Conservation (phyloP, 495 filamentous ascomycete species). For the Letharia lupina region DNA sequence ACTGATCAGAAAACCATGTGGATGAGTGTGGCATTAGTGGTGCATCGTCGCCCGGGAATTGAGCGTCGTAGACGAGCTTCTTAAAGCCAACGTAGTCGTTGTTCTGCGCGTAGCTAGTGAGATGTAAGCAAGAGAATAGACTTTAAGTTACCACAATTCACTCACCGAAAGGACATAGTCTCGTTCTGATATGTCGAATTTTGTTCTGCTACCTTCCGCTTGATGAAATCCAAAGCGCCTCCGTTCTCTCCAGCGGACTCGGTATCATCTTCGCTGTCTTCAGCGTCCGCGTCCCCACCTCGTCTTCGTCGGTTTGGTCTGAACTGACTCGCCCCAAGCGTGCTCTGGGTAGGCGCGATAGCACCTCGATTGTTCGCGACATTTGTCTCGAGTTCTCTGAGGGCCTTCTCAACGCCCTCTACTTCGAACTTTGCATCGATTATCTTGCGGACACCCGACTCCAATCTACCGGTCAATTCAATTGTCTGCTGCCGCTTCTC, state of each 20-base stretch:
- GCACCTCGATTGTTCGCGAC: conserved; percentile 17
- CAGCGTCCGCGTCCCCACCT: conserved; percentile 25
- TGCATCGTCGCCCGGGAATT: conserved; percentile 53
- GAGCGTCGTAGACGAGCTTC: conserved; percentile 65
- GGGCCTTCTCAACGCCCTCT: conserved; percentile 28
- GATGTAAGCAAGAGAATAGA: not conserved
- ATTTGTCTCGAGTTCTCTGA: conserved; percentile 33
- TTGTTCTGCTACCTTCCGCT: conserved; percentile 28
- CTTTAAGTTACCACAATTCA: not conserved
- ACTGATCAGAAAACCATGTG: conserved; percentile 56
- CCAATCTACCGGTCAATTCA: conserved; percentile 33
- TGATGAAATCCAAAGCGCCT: conserved; percentile 25
- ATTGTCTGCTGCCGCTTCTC: conserved; percentile 30
- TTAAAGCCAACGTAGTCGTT: conserved; percentile 77
- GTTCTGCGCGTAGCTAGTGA: conserved; percentile 54
- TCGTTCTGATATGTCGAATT: conserved; percentile 28
- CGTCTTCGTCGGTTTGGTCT: conserved; percentile 20
- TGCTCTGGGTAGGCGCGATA: conserved; percentile 26
- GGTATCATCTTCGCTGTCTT: conserved; percentile 29
- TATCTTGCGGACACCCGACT: conserved; percentile 33
- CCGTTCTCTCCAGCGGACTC: conserved; percentile 24
- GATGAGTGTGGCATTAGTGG: conserved; percentile 57
- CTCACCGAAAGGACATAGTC: conserved; percentile 13
- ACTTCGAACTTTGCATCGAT: conserved; percentile 36
- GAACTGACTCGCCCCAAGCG: conserved; percentile 22